Base-by-base conservation (phyloP, 352 stramenopile species). In the Aphanomyces euteiches region DNA sequence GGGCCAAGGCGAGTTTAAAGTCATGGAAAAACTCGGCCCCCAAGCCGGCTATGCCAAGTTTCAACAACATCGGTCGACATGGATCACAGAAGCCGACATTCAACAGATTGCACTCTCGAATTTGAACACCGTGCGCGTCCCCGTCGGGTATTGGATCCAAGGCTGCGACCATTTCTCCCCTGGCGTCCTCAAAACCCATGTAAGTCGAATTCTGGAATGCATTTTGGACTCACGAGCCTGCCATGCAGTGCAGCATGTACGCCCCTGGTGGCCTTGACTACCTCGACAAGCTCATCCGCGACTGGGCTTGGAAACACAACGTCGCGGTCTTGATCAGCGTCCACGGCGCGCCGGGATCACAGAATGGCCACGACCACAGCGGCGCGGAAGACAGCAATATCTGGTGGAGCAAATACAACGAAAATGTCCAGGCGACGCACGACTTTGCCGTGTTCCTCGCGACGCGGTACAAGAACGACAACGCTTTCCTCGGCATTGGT, bases 301-400 rank as follows among this genome's bases (percentile, higher is more conserved):
- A 65, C 19, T 89, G 79, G 81, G 78, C 77, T 37, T 73, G 69
- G 41, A 83, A 60, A 36, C 47, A 85, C 67, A 89, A 89, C 64
- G 67, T 89, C 7, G 80, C 80, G 0, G 82, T 88, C 54, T 50
- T 89, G 5, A 47, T 87, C 38, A 82, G 77, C 43, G 48, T 89
- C 34, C 81, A 89, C 45, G 79, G 75, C 5, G 77, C 77, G 0
- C 85, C 86, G 47, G 81, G 81, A 0, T 86, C 78, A 37, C 81
- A 89, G 41, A 89, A 87, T 58, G 64, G 64, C 39, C 53, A 70
- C 8, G 64, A 70, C 40, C 64, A 70, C 64, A 70, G 64, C 54
- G 64, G 64, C 7, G 64, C 53, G 38, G 39, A 72, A 19, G 39
- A 28, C 36, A 34, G 47, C 10, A 50, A 56, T 13, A 70, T 70